phyloP scores from a whole-genome alignment of 306 rosid genomes.

The Pyrus betulifolia region DNA sequence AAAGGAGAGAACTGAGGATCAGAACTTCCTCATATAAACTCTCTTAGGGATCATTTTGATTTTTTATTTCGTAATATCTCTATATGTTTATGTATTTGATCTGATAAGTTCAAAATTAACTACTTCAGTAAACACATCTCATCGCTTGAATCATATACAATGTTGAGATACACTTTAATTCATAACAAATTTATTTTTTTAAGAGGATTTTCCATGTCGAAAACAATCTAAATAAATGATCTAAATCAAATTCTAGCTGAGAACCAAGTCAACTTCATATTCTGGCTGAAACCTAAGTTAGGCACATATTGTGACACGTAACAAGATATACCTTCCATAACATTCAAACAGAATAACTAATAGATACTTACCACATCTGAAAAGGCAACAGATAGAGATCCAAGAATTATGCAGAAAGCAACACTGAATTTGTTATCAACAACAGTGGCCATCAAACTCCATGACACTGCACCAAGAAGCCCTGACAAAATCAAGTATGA shows the following conservation, averaged over 20 bases:
- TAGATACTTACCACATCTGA: constrained; percentile 89
- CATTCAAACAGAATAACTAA: background rate
- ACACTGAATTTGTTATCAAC: constrained; percentile 73
- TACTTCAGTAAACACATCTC: background rate
- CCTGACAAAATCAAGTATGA: constrained; percentile 93
- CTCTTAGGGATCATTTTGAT: background rate
- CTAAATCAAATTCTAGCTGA: background rate
- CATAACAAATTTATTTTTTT: background rate
- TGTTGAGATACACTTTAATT: background rate
- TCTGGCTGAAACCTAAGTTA: background rate
- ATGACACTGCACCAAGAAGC: constrained; percentile 91
- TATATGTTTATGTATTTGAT: background rate
- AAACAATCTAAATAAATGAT: background rate
- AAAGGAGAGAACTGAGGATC: background rate
- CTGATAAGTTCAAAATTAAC: background rate
- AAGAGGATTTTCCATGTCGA: background rate
- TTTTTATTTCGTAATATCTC: background rate
- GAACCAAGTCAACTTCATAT: background rate
- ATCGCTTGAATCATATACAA: background rate
- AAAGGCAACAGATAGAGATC: constrained; percentile 97
- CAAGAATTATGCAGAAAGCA: constrained; percentile 88
- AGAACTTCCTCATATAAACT: background rate
- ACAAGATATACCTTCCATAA: background rate
- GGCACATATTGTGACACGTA: background rate
- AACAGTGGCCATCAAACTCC: constrained; percentile 84